Evolutionary conservation across 1,139 yeast species (phyloP).

Genomic region (Sugiyamaella novakii): DNA sequence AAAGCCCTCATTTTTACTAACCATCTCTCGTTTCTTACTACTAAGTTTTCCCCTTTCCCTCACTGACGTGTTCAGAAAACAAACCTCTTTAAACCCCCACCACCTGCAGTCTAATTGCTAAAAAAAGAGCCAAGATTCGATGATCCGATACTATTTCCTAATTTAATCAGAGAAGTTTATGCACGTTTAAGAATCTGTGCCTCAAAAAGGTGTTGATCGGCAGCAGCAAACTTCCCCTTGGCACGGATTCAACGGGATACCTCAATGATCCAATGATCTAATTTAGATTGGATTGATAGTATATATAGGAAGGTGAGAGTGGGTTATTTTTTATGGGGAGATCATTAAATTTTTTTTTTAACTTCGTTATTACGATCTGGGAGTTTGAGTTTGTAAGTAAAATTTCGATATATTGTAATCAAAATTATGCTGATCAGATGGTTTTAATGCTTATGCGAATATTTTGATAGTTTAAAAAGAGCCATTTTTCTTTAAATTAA

Average conservation of each 20-base stretch:
- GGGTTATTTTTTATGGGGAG: no score
- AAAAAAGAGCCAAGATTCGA: slow-evolving; percentile 21
- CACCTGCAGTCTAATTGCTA: slow-evolving; percentile 16
- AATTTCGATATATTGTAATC: no score
- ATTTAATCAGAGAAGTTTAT: slow-evolving; percentile 4
- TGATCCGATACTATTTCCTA: slow-evolving; percentile 12
- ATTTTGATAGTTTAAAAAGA: no score
- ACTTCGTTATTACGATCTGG: no score
- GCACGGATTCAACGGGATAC: slow-evolving; percentile 16
- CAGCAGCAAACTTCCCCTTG: slow-evolving; percentile 9
- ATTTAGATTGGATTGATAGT: no score
- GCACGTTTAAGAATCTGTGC: slow-evolving; percentile 3
- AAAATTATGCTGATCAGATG: slow-evolving; percentile 10
- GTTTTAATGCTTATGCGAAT: slow-evolving; percentile 7
- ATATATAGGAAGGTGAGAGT: slow-evolving; percentile 11
- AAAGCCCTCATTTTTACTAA: not conserved
- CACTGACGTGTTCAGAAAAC: not conserved
- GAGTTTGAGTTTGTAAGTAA: slow-evolving; percentile 5
- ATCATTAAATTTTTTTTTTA: no score
- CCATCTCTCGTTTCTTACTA: not conserved
- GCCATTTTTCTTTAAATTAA: no score
- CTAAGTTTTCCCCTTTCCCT: not conserved
- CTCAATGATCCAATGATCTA: not conserved
- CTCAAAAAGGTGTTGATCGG: slow-evolving; percentile 5
- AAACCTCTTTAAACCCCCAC: slow-evolving; percentile 5